phyloP scores from a whole-genome alignment of 768 basidiomycete species.

The Zangia roseola region DNA sequence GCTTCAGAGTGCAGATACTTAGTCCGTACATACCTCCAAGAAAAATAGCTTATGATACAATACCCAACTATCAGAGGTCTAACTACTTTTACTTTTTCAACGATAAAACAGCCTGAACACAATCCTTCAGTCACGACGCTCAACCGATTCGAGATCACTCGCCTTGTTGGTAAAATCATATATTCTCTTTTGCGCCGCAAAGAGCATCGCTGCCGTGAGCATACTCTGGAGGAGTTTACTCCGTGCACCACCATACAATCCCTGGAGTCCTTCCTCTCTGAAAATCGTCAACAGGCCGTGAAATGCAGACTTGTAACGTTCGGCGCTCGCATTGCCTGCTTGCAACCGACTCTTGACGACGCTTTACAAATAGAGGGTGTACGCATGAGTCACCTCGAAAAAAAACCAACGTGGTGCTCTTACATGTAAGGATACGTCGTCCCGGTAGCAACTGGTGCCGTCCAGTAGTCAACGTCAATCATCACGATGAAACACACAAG shows the following conservation, averaged over 20 bases:
- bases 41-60: not conserved
- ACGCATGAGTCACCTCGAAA: not conserved
- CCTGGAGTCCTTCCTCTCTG: constrained; percentile 73
- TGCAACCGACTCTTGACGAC: constrained; percentile 81
- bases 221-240: constrained; percentile 92
- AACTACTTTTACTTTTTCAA: constrained; percentile 5
- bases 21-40: not conserved
- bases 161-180: constrained; percentile 66
- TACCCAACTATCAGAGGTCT: not conserved
- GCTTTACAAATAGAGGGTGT: constrained; percentile 21
- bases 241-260: constrained; percentile 82
- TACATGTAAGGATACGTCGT: constrained; percentile 77
- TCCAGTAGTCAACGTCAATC: not conserved
- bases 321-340: constrained; percentile 65
- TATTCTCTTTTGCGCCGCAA: constrained; percentile 82
- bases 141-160: not conserved
- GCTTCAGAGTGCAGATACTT: no score
- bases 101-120: constrained; percentile 12
- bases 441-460: constrained; percentile 44
- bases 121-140: constrained; percentile 2
- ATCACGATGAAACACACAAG: not conserved
- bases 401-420: constrained; percentile 16
- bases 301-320: constrained; percentile 71
- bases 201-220: constrained; percentile 90
- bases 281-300: constrained; percentile 80